Base-by-base conservation (phyloP, 2,329 filamentous ascomycete genomes). In the Colletotrichum endophyticum region DNA sequence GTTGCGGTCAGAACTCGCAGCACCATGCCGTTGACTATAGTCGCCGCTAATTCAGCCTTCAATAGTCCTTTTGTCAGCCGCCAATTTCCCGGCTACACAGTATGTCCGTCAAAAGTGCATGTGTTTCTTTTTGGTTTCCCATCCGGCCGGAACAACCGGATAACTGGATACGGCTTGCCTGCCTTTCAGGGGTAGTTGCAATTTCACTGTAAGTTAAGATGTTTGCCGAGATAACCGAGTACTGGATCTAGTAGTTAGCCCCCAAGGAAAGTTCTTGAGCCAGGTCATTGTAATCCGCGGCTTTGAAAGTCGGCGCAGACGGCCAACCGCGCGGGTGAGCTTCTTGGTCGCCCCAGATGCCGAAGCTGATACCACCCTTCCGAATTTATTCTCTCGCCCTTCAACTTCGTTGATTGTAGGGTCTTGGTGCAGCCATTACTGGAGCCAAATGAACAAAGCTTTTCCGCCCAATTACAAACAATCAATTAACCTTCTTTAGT, bases 361-460 rank as follows among this genome's bases (percentile, higher is more conserved):
- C 44, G 6, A 22, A 4, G 0, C n/a, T 11, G n/a, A 22, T 13
- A 53, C 1, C 11, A 49, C n/a, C 3, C 0, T 2, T 0, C n/a
- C 2, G n/a, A 53, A 12, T n/a, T n/a, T 19, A 6, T n/a, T 9
- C 39, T 12, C 9, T 49, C 19, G 39, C 39, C 19, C 9, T 49
- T 49, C 39, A 12, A n/a, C 39, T 49, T 12, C 19, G 2, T n/a
- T 22, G 3, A 6, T 3, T 16, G 36, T 1, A 2, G 16, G 36
- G 2, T 6, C 36, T 6, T 11, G 8, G 16, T 19, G 5, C 4
- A 0, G 0, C 16, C 34, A 16, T 16, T 36, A 0, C 15, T 2
- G 4, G 36, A 39, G 36, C 4, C 3, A 39, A 19, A 16, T 39
- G 59, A 30, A n/a, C 28, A 32, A 32, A 13, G 30, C 30, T 62